Evolutionary conservation across 1,139 yeast genomes (phyloP).

Genomic region (Trichomonascaceae sp.): DNA sequence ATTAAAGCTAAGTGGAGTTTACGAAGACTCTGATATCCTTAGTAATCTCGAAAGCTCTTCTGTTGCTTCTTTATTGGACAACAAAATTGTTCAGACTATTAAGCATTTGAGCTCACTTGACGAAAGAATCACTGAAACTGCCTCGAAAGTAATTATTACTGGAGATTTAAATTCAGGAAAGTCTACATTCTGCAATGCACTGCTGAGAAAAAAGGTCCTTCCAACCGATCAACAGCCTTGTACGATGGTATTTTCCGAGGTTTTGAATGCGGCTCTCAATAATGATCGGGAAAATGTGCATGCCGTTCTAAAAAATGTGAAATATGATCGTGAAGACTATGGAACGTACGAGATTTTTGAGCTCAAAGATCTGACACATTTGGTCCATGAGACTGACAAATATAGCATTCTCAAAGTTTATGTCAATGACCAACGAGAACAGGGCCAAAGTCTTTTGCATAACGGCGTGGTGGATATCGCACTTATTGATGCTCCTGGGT

Average conservation of each 20-base stretch:
- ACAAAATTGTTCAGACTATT: slow-evolving; percentile 52
- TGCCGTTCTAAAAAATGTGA: slow-evolving; percentile 65
- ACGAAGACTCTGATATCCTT: slow-evolving; percentile 39
- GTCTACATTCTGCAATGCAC: slow-evolving; percentile 90
- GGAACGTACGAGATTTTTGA: slow-evolving; percentile 56
- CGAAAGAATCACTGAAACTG: slow-evolving; percentile 83
- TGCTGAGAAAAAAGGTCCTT: slow-evolving; percentile 66
- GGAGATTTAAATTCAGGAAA: slow-evolving; percentile 98
- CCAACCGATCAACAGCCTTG: slow-evolving; percentile 99
- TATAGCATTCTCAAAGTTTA: slow-evolving; percentile 74
- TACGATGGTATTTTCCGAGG: slow-evolving; percentile 93
- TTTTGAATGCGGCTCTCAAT: slow-evolving; percentile 77
- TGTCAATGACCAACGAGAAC: slow-evolving; percentile 65
- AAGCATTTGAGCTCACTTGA: slow-evolving; percentile 68
- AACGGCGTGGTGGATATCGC: slow-evolving; percentile 93
- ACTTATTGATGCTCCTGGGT: slow-evolving; percentile 94
- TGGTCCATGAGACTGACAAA: slow-evolving; percentile 70
- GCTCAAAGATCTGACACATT: slow-evolving; percentile 52
- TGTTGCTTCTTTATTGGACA: slow-evolving; percentile 58
- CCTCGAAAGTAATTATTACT: slow-evolving; percentile 90
- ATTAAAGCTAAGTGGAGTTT: slow-evolving; percentile 51
- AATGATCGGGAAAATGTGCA: slow-evolving; percentile 81
- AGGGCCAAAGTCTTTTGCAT: slow-evolving; percentile 64
- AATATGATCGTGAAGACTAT: slow-evolving; percentile 56
- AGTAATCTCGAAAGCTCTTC: slow-evolving; percentile 57